Evolutionary conservation across 495 filamentous ascomycete species (phyloP), one percentile per base, ranked within the genome.

Genomic region (Penicillium taxi): DNA sequence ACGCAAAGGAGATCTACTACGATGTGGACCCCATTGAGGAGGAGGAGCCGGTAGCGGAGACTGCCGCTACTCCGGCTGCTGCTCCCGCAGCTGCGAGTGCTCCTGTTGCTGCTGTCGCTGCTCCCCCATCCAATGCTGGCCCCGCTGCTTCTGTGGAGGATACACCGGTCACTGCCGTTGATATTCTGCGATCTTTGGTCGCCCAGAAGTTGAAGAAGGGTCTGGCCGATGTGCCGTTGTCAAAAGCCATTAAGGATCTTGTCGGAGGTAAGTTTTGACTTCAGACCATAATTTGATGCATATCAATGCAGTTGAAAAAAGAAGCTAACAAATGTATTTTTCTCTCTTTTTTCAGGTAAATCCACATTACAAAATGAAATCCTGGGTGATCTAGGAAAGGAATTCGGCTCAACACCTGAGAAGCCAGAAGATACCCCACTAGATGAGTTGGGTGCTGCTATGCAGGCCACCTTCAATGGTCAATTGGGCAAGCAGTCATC

Each of bases 181-280:
- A 98, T 50, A 79, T 98, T 35, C 77, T 99, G 31, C 73, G 91
- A 56, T 74, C 88, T 13, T 63, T 99, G 42, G 83, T 99, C 42
- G 91, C 91, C n/a, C 91, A 99, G 64, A 99, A 99, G 64, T 68
- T 99, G 44, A 99, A 96, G 77, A 99, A 99, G 70, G 69, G 81
- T 9, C 59, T 95, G 33, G 49, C 78, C 18, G 91, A 99, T 45
- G 82, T 99, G 41, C 93, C 93, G 25, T 62, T 96, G 47, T 85
- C 78, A 66, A 99, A 96, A 62, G 93, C 93, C 12, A 95, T 99
- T 66, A 99, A 99, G 59, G 91, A 99, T 68, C 67, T 99, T 25
- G 91, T 99, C 47, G 93, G 91, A 69, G 91, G 91, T 89, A 70
- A 68, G 84, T 72, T 8, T 1, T 13, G 21, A 20, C 9, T 9